These are phyloP conservation scores for Scleroderma citrinum DNA, from an alignment of 768 basidiomycete species.

Conservation along the genomic window DNA sequence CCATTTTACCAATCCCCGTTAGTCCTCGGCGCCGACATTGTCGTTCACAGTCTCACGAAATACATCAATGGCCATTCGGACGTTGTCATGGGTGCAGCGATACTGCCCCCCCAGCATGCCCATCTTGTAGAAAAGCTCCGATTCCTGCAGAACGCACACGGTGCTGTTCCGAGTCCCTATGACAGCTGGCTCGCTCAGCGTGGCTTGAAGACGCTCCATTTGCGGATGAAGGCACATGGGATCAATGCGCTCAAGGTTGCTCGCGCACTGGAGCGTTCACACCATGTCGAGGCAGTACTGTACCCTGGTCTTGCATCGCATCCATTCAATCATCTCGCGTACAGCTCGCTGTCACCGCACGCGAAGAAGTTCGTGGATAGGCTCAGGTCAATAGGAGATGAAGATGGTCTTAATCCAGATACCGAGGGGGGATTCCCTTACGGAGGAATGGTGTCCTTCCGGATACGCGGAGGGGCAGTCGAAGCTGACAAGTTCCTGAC, in stretches of 20 bases:
- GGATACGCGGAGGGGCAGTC: constrained; percentile 44
- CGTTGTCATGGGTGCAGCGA: constrained; percentile 82
- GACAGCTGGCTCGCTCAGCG: constrained; percentile 90
- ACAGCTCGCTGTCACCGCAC: constrained; percentile 57
- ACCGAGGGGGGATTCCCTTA: constrained; percentile 67
- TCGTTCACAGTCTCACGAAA: constrained; percentile 80
- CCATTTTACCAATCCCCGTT: constrained; percentile 90
- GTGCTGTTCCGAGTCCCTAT: constrained; percentile 77
- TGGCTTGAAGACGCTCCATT: constrained; percentile 84
- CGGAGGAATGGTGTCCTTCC: constrained; percentile 83
- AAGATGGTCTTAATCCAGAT: constrained; percentile 12
- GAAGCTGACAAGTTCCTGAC: constrained; percentile 67
- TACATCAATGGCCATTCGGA: constrained; percentile 95
- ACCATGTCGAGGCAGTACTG: constrained; percentile 70
- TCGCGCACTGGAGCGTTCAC: constrained; percentile 44
- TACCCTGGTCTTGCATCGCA: constrained; percentile 79
- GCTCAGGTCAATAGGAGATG: constrained; percentile 25
- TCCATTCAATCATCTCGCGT: constrained; percentile 61
- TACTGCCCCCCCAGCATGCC: constrained; percentile 55
- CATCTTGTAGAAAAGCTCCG: constrained; percentile 51
- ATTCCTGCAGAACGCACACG: constrained; percentile 88
- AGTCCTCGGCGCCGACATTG: constrained; percentile 77
- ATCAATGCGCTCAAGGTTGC: constrained; percentile 77
- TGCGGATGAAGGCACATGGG: constrained; percentile 86
- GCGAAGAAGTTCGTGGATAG: constrained; percentile 58